Evolutionary conservation across 2,329 filamentous ascomycete genomes (phyloP), one percentile per base, ranked within the genome.

Genomic region (Trichoderma simmonsii): DNA sequence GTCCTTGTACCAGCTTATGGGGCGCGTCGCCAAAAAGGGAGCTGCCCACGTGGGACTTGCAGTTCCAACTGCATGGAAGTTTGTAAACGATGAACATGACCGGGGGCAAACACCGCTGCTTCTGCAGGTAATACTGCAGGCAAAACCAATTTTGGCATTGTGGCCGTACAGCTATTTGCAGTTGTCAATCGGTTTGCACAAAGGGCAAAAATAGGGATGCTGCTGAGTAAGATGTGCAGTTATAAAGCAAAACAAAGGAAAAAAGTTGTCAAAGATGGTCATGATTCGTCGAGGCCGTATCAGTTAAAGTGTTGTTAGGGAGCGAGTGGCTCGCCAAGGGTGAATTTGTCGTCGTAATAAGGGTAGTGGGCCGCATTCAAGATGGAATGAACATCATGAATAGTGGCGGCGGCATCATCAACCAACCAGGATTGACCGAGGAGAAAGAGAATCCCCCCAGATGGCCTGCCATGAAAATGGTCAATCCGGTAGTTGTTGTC

Each of bases 31-130:
- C 76, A 24, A 70, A 77, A 78, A 77, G 30, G 66, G 73, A 74
- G 74, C 73, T 71, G 76, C 74, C 78, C 78, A 79, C 77, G 78
- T 79, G 78, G 78, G 76, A 75, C 75, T 73, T 79, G 78, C 77
- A 79, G 76, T 72, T 72, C 21, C 56, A 68, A 56, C 65, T 26
- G 7, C 65, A 57, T 39, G 36, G 36, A 67, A 67, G 48, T 4
- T 21, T 32, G 57, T 36, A 36, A 68, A 36, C 39, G 62, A 65
- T 59, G 65, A 59, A 21, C 70, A 39, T 21, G 56, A 72, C 57
- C 57, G 63, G 39, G 60, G 43, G 39, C 21, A 36, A 36, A 26
- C 30, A 26, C 15, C 15, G 56, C 32, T 9, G 63, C 39, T 57
- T 59, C 56, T 67, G 70, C 36, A 39, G 18, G 56, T 24, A 57